These are phyloP conservation scores for Mangifera indica DNA, from an alignment of 345 rosid genomes.

Conservation along the genomic window DNA sequence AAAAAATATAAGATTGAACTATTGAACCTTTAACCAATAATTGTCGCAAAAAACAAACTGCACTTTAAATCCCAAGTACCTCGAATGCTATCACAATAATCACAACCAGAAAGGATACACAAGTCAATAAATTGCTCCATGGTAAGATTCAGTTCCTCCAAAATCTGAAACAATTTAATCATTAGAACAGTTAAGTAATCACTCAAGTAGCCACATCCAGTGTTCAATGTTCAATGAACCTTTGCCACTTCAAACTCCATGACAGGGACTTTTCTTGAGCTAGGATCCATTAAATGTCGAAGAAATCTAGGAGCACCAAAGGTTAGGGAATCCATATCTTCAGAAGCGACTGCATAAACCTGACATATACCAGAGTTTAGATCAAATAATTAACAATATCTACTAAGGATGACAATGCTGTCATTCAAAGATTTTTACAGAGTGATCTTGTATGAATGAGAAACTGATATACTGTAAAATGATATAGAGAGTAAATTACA, in stretches of 20 bases:
- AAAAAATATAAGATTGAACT: slow-evolving; percentile 3
- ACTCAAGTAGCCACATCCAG: slow-evolving; percentile 2
- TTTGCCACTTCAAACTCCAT: slow-evolving; percentile 87
- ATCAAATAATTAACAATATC: not conserved
- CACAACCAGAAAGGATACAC: slow-evolving; percentile 96
- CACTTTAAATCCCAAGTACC: slow-evolving; percentile 45
- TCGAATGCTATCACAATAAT: slow-evolving; percentile 92
- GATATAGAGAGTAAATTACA: not conserved
- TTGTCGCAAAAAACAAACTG: not conserved
- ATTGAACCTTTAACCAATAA: not conserved
- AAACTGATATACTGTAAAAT: not conserved
- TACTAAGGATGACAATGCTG: not conserved
- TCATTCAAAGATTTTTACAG: not conserved
- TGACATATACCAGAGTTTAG: slow-evolving; percentile 26
- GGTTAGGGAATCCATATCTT: slow-evolving; percentile 98
- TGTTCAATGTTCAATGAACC: slow-evolving; percentile 41
- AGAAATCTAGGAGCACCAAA: slow-evolving; percentile 95
- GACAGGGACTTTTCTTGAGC: slow-evolving; percentile 86
- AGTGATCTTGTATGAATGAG: not conserved
- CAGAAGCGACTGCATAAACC: slow-evolving; percentile 99
- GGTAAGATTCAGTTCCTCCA: slow-evolving; percentile 76
- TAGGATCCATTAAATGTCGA: slow-evolving; percentile 97
- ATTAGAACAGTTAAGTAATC: slow-evolving; percentile 18
- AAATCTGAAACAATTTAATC: slow-evolving; percentile 46
- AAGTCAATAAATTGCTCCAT: slow-evolving; percentile 98